These are phyloP conservation scores for Oryza officinalis DNA, from an alignment of 176 grass and related monocot genomes.

Conservation along the genomic window DNA sequence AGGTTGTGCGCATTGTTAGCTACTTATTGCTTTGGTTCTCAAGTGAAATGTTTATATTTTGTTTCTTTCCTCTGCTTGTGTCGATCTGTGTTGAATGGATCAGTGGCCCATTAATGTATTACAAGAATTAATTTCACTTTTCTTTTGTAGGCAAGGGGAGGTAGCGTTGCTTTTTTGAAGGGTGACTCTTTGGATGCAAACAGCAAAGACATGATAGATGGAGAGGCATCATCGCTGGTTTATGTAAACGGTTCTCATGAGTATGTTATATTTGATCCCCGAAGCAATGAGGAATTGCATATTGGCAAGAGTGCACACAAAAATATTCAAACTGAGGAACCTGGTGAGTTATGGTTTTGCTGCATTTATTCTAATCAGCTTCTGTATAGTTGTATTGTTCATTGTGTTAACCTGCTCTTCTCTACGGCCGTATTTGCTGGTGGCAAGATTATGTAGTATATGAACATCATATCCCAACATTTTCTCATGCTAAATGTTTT, in stretches of 20 bases:
- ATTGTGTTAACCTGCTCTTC: background rate
- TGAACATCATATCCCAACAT: no score
- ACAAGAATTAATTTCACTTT: conserved; percentile 8
- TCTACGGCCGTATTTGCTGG: background rate
- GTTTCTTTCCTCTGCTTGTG: conserved; percentile 16
- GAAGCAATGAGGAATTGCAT: conserved; percentile 35
- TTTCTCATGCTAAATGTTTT: no score
- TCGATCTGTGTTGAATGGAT: background rate
- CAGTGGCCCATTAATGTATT: background rate
- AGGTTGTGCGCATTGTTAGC: background rate
- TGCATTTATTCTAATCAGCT: background rate
- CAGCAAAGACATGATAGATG: conserved; percentile 22
- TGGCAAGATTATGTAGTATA: background rate
- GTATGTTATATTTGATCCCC: conserved; percentile 84
- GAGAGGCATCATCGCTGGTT: conserved; percentile 41
- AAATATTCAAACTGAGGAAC: conserved; percentile 55
- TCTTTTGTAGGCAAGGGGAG: conserved; percentile 64
- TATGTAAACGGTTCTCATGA: conserved; percentile 81
- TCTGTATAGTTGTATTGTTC: background rate
- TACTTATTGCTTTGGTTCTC: conserved; percentile 4
- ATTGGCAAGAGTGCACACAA: conserved; percentile 36
- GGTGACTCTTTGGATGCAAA: conserved; percentile 38
- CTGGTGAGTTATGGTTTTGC: conserved; percentile 50
- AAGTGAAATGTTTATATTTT: background rate
- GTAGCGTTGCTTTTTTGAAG: conserved; percentile 71